phyloP scores from a whole-genome alignment of 345 rosid species.

The Lumnitzera racemosa region DNA sequence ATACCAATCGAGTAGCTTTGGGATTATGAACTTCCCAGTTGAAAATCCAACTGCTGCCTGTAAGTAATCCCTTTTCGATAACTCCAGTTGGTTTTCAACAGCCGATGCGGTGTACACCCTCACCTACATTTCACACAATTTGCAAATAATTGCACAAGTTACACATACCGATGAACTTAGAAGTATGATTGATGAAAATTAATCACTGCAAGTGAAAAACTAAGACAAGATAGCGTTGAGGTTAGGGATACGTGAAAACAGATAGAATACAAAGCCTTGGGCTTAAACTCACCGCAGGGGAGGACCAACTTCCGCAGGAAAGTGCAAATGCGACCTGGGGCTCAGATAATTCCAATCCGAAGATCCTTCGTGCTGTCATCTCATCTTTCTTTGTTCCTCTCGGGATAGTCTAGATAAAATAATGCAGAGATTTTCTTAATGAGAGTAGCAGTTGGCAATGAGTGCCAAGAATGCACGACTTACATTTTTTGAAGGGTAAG shows the following conservation, averaged over 20 bases:
- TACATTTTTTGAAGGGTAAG: slow-evolving; percentile 65
- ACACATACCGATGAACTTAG: background rate
- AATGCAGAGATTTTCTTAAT: background rate
- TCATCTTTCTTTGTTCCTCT: slow-evolving; percentile 52
- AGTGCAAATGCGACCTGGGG: slow-evolving; percentile 82
- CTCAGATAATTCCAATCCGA: slow-evolving; percentile 73
- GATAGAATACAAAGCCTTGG: slow-evolving; percentile 4
- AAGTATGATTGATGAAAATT: no score
- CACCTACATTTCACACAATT: slow-evolving; percentile 35
- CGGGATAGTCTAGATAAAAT: slow-evolving; percentile 24
- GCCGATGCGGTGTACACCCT: slow-evolving; percentile 57
- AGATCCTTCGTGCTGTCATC: slow-evolving; percentile 47
- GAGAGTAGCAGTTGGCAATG: no score
- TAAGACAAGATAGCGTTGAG: no score
- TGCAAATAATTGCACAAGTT: slow-evolving; percentile 15
- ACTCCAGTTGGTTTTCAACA: slow-evolving; percentile 60
- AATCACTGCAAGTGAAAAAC: no score
- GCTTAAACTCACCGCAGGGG: slow-evolving; percentile 71
- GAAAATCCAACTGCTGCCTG: slow-evolving; percentile 73
- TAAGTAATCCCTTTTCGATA: slow-evolving; percentile 65
- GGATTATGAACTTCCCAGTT: slow-evolving; percentile 43
- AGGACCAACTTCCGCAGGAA: slow-evolving; percentile 93
- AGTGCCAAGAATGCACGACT: slow-evolving; percentile 13
- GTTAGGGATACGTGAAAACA: background rate
- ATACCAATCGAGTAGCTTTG: slow-evolving; percentile 77